Conservation (phyloP, 2,329 filamentous ascomycete species). For the Clarireedia homoeocarpa region DNA sequence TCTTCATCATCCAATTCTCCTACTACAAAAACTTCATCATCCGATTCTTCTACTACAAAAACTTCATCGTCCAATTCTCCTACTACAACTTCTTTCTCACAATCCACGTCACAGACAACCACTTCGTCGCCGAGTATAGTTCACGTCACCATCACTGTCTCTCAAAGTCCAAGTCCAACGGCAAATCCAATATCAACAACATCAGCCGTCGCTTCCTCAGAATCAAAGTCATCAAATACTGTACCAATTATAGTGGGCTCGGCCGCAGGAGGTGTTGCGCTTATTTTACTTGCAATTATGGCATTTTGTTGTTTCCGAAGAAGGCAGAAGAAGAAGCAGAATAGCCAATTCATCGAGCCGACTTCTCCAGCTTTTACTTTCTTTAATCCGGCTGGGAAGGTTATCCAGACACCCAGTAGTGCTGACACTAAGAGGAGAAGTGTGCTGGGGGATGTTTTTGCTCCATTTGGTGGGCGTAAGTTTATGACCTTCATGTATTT, state of each 20-base stretch:
- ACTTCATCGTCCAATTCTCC: not conserved
- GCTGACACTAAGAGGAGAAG: not conserved
- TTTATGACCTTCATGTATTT: not conserved
- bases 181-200: not conserved
- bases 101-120: not conserved
- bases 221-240: not conserved
- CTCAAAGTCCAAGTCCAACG: not conserved
- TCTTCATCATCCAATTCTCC: not conserved
- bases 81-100: not conserved
- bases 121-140: not conserved
- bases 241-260: not conserved
- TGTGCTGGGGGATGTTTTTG: constrained; percentile 1
- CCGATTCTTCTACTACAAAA: not conserved
- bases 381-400: constrained; percentile 2
- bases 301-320: constrained; percentile 3
- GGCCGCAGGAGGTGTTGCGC: not conserved
- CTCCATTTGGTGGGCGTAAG: constrained; percentile 2
- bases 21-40: not conserved
- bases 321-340: constrained; percentile 4
- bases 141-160: not conserved
- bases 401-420: not conserved
- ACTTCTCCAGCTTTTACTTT: not conserved
- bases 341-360: not conserved
- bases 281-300: constrained; percentile 1
- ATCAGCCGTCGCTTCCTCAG: not conserved